Conservation (phyloP, 345 rosid genomes). For the Acer yangbiense region DNA sequence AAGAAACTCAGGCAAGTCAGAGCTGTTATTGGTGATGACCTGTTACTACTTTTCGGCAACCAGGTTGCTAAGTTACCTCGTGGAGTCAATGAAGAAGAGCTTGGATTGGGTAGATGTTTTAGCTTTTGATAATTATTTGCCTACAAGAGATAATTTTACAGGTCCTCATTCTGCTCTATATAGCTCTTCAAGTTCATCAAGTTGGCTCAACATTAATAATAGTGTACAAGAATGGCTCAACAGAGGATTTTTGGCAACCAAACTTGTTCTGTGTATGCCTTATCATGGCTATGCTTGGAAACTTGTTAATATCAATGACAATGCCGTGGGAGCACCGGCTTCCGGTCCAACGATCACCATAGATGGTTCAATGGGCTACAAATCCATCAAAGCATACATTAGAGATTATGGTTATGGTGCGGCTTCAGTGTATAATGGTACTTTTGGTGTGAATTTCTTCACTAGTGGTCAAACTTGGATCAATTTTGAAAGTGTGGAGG, state of each 20-base stretch:
- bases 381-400: slow-evolving; percentile 12
- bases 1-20: slow-evolving; percentile 16
- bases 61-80: slow-evolving; percentile 19
- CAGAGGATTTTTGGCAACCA: too few relatives aligned
- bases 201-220: too few relatives aligned
- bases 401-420: slow-evolving; percentile 7
- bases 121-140: slow-evolving; percentile 31
- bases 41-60: background rate
- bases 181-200: slow-evolving; percentile 1
- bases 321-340: too few relatives aligned
- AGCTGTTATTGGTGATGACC: slow-evolving; percentile 24
- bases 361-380: too few relatives aligned
- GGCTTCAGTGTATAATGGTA: too few relatives aligned
- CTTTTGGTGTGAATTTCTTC: too few relatives aligned
- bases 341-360: slow-evolving; percentile 22
- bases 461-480: too few relatives aligned
- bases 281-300: too few relatives aligned
- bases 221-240: too few relatives aligned
- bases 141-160: slow-evolving; percentile 24
- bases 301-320: too few relatives aligned
- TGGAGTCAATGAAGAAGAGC: slow-evolving; percentile 23
- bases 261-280: too few relatives aligned
- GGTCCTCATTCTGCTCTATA: slow-evolving; percentile 33
- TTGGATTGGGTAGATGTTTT: slow-evolving; percentile 23
- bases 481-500: too few relatives aligned